Base-by-base conservation (phyloP, 2,329 filamentous ascomycete species). In the Colletotrichum spinosum region DNA sequence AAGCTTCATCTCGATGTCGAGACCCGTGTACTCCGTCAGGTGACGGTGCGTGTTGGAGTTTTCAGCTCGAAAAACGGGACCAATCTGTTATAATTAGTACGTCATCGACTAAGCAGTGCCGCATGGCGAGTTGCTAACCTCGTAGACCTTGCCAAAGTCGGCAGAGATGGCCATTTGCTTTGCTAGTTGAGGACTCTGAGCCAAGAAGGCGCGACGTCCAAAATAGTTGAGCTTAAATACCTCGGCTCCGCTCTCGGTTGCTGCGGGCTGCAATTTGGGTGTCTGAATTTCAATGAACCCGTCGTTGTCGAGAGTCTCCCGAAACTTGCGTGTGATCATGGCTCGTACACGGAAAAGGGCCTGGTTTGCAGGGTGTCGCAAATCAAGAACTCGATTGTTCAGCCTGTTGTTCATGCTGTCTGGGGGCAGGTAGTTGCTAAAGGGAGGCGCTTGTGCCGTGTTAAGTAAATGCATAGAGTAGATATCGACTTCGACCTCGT, bases 31-130 rank as follows among this genome's bases (percentile, higher is more conserved):
- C 76, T 97, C 94, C 0, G 94, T 97, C 83, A 97, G 83, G 76
- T 97, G 94, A 42, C 94, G 90, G 73, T 97, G 94, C 0, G 94
- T 97, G 77, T 97, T 97, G 74, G 92, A 97, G 81, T 97, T 97
- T 76, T 97, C 94, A 1, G 94, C 94, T 70, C 94, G 89, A 84
- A 97, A 97, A 7, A 97, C 94, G 2, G 92, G 90, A 13, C 93
- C 93, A 69, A 96, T 90, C 75, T 77, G 25, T 10, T 2, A 38
- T 15, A 13, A 48, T 44, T 38, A 63, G 53, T 17, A 15, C 2
- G 9, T 55, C 42, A 54, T 46, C 44, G 39, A 11, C 8, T 38
- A 2, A 12, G 9, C 1, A 9, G 13, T 13, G 13, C 5, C 2
- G 3, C 6, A 3, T 44, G 2, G 44, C 17, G 17, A n/a, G 38